Evolutionary conservation across 495 filamentous ascomycete genomes (phyloP).

Genomic region (Achaetomiella virescens): DNA sequence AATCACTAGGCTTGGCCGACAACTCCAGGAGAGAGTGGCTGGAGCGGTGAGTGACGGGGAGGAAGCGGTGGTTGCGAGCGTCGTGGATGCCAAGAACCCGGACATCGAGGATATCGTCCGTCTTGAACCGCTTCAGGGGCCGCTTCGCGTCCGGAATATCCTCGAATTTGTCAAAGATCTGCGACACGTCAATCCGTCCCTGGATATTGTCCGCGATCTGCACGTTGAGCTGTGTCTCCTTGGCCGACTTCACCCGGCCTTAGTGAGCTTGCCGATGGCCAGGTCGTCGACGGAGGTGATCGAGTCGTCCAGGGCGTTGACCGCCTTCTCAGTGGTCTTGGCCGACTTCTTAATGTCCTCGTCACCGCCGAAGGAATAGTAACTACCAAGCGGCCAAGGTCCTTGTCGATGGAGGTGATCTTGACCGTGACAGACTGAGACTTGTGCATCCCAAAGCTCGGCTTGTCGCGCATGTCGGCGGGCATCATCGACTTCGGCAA

Average conservation of each 20-base stretch:
- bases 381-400: constrained; percentile 35
- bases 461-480: constrained; percentile 55
- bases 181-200: constrained; percentile 84
- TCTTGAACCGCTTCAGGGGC: constrained; percentile 65
- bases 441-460: constrained; percentile 68
- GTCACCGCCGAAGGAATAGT: constrained; percentile 27
- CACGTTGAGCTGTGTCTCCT: constrained; percentile 87
- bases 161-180: constrained; percentile 81
- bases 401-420: constrained; percentile 61
- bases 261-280: constrained; percentile 64
- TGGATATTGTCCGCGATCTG: constrained; percentile 83
- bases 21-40: constrained; percentile 82
- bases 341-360: constrained; percentile 20
- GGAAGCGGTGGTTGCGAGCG: constrained; percentile 80
- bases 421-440: constrained; percentile 64
- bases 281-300: constrained; percentile 63
- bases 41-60: constrained; percentile 80
- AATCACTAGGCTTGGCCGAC: constrained; percentile 72
- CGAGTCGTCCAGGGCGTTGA: constrained; percentile 64
- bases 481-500: constrained; percentile 69
- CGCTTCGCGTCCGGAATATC: constrained; percentile 74
- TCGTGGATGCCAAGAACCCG: constrained; percentile 84
- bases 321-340: constrained; percentile 19
- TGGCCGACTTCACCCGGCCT: constrained; percentile 73
- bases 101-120: constrained; percentile 63